phyloP scores from a whole-genome alignment of 2,329 filamentous ascomycete species.

The Phialophora tarda region DNA sequence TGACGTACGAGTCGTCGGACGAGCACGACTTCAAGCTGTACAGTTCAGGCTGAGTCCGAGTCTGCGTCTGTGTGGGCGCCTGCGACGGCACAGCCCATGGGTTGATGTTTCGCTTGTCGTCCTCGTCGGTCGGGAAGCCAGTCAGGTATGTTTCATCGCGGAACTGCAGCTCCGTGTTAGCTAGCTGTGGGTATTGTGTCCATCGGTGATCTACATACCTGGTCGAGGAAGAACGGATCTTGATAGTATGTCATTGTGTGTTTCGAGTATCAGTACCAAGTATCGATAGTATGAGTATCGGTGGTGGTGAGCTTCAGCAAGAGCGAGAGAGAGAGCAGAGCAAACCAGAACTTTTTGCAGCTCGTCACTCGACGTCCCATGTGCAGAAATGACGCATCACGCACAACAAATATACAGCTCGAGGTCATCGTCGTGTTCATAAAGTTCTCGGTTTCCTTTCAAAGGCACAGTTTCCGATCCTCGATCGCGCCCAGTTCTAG shows the following conservation, averaged over 20 bases:
- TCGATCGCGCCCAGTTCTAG: background rate
- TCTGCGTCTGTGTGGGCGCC: background rate
- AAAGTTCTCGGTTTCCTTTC: background rate
- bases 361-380: background rate
- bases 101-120: background rate
- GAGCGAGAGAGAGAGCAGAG: background rate
- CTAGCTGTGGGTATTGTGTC: background rate
- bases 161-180: background rate
- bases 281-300: background rate
- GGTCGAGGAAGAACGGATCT: constrained; percentile 16
- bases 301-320: background rate
- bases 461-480: background rate
- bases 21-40: background rate
- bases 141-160: constrained; percentile 10
- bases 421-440: constrained; percentile 1
- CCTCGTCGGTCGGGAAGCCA: constrained; percentile 1
- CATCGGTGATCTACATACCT: background rate
- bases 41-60: background rate
- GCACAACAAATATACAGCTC: background rate
- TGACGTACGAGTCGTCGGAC: constrained; percentile 8
- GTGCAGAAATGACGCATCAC: background rate
- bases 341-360: background rate
- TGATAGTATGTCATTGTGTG: constrained; percentile 13
- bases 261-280: no score
- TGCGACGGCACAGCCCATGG: background rate